Percentiles rank a stretch among this genome's conserved stretches.
phyloP scores from a whole-genome alignment of 495 filamentous ascomycete species.

The Hyaloscypha bicolor region DNA sequence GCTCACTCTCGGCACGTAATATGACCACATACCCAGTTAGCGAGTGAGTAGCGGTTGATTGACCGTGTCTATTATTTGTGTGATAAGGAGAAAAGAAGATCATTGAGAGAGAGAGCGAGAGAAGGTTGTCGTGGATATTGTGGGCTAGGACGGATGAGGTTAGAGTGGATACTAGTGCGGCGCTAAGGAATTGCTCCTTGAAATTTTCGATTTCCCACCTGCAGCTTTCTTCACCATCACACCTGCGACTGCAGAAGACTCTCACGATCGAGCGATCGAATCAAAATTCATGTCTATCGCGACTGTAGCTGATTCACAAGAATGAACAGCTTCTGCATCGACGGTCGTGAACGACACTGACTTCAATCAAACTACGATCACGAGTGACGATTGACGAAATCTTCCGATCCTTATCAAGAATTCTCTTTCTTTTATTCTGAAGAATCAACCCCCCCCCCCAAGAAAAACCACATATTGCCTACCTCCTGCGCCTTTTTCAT shows the following conservation, averaged over 20 bases:
- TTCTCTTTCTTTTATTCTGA: too few species aligned
- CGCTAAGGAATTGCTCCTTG: slow-evolving; percentile 1
- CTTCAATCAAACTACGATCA: too few species aligned
- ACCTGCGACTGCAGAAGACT: neutral
- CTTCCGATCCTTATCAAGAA: too few species aligned
- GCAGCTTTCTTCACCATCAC: neutral
- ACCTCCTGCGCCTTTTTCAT: slow-evolving; percentile 44
- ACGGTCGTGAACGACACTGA: too few species aligned
- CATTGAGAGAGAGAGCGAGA: slow-evolving; percentile 4
- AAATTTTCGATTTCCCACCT: neutral
- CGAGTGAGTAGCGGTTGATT: slow-evolving; percentile 52
- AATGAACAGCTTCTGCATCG: too few species aligned
- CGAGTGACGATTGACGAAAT: too few species aligned
- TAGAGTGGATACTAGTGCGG: slow-evolving; percentile 11
- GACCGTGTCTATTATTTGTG: slow-evolving; percentile 48
- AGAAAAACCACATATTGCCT: slow-evolving; percentile 58
- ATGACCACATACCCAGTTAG: slow-evolving; percentile 51
- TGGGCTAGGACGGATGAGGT: neutral
- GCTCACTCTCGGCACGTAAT: slow-evolving; percentile 42
- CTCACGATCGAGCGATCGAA: too few species aligned
- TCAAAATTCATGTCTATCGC: too few species aligned
- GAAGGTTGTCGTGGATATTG: slow-evolving; percentile 9
- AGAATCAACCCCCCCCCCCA: too few species aligned
- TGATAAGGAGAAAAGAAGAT: slow-evolving; percentile 37
- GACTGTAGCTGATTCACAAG: too few species aligned